Evolutionary conservation across 768 basidiomycete species (phyloP), one percentile per base, ranked within the genome.

Genomic region (Hysterangium stoloniferum): DNA sequence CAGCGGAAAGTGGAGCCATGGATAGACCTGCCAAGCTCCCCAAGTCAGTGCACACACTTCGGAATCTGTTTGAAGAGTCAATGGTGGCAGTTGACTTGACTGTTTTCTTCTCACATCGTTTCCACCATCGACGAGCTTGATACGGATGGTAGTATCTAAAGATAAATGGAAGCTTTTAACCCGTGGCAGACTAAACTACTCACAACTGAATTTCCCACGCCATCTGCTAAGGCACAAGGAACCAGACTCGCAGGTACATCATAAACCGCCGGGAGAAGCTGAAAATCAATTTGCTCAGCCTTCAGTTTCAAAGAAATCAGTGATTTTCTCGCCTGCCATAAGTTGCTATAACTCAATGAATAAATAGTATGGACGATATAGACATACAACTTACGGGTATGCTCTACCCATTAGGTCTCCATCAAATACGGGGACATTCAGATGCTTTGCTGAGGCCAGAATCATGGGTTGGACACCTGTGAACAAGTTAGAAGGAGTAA

Each of bases 361-460:
- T 35, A 32, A 5, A 31, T 32, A 31, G 2, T 27, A 9, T 28
- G 27, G 13, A 1, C 19, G 22, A 15, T 9, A 49, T 58, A 41
- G 25, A 64, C 61, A 28, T 62, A 60, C 61, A 64, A 48, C 66
- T 42, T 58, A 67, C 56, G 8, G 33, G 68, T 71, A 69, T 1
- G 72, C 67, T 2, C 67, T 58, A 1, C 67, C 68, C 59, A 71
- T 73, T 20, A 65, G 61, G 47, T 72, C 70, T 19, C 62, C 65
- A 54, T 69, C 67, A 15, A 68, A 48, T 4, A 67, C 65, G 5
- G 62, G 61, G 6, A 59, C 42, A 28, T 56, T 45, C 2, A 58
- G 34, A 28, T 53, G 41, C 15, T 56, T 54, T 17, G 38, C 43
- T 4, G 52, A 56, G 33, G 57, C 52, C 13, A 56, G 41, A 19